Conservation (phyloP, 371 early-diverging fungal species). For the Mortierella sp. region DNA sequence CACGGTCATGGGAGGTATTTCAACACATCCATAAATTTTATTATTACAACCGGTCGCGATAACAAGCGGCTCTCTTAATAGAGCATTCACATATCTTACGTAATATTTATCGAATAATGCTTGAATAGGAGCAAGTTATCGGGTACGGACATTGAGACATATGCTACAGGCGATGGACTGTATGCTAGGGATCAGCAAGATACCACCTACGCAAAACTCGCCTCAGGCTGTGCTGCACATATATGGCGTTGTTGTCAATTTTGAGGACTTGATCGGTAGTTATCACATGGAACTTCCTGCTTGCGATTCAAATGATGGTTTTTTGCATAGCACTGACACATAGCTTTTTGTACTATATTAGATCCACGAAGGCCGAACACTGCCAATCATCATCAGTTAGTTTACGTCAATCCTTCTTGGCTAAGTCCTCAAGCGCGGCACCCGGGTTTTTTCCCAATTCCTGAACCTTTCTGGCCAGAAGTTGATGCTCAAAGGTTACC, state of each 20-base stretch:
- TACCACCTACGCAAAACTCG: conserved; percentile 59
- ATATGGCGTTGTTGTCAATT: conserved; percentile 70
- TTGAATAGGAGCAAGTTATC: conserved; percentile 60
- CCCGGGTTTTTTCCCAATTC: conserved; percentile 75
- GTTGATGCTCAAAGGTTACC: conserved; percentile 54
- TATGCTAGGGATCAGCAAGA: conserved; percentile 62
- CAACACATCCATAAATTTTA: not conserved
- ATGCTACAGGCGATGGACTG: conserved; percentile 69
- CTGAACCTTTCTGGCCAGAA: conserved; percentile 78
- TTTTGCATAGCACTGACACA: not conserved
- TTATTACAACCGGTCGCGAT: no score
- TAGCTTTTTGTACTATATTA: conserved; percentile 3
- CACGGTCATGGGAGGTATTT: conserved; percentile 72
- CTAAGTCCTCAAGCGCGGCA: conserved; percentile 42
- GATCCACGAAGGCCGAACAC: conserved; percentile 40
- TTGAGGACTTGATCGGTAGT: conserved; percentile 65
- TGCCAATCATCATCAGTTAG: conserved; percentile 41
- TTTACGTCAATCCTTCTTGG: conserved; percentile 52
- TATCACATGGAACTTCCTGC: not conserved
- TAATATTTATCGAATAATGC: no score
- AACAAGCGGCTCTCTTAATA: no score
- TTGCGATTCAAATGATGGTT: not conserved
- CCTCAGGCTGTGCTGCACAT: conserved; percentile 57
- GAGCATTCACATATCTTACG: conserved; percentile 2
- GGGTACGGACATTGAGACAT: conserved; percentile 58